A percentile compares a stretch with the other conserved stretches of the same genome.
These are phyloP conservation scores for Pseudogymnoascus sp. DNA, from an alignment of 2,329 filamentous ascomycete species.

Conservation along the genomic window DNA sequence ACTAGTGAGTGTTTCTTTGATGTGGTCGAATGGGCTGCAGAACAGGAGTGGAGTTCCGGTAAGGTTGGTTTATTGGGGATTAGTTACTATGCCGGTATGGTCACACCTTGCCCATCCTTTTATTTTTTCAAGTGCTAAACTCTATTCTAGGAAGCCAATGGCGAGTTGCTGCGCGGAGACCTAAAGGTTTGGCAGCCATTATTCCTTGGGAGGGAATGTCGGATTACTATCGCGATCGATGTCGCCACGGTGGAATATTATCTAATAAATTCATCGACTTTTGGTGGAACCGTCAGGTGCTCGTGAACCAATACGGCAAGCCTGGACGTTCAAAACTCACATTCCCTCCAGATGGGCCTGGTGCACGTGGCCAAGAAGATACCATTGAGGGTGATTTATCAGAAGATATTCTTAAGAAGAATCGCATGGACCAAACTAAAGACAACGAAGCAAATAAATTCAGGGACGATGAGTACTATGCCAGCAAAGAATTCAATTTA, in stretches of 20 bases:
- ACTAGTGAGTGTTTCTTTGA: conserved; percentile 40
- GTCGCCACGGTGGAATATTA: conserved; percentile 52
- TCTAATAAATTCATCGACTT: conserved; percentile 50
- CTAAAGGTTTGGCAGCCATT: conserved; percentile 34
- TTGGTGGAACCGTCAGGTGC: conserved; percentile 60
- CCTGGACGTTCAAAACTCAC: conserved; percentile 35
- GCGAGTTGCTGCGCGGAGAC: conserved; percentile 16
- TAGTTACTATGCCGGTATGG: conserved; percentile 34
- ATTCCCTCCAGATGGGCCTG: conserved; percentile 24
- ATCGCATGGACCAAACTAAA: conserved; percentile 27
- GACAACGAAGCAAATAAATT: background rate
- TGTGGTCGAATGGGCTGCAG: conserved; percentile 38
- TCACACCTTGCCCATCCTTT: conserved; percentile 14
- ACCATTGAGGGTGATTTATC: conserved; percentile 51
- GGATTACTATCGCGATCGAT: conserved; percentile 48
- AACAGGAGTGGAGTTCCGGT: conserved; percentile 38
- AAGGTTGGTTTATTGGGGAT: conserved; percentile 40
- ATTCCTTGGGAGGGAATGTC: conserved; percentile 49
- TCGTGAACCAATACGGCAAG: conserved; percentile 59
- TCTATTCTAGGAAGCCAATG: conserved; percentile 14
- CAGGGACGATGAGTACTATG: conserved; percentile 5
- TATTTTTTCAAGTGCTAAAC: background rate
- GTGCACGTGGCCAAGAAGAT: conserved; percentile 23
- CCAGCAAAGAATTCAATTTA: conserved; percentile 43
- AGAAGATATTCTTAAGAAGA: conserved; percentile 40